Evolutionary conservation across 805 yeast species (phyloP), one percentile per base, ranked within the genome.

Genomic region (Nakazawaea holstii): DNA sequence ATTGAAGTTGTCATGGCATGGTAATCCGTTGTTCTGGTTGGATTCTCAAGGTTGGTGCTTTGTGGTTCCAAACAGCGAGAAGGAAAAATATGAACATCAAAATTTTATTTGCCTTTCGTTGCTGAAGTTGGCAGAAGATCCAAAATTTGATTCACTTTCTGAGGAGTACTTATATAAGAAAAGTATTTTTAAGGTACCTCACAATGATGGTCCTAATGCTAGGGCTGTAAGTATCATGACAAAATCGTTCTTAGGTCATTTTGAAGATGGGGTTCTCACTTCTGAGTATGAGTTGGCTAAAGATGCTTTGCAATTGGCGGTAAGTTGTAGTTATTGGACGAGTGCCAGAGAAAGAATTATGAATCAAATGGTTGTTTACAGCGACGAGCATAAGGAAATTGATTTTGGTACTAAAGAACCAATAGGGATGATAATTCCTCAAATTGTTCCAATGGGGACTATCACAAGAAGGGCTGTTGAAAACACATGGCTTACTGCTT

Each of bases 401-500:
- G 26, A 60, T 59, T 51, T 54, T 41, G 60, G 54, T 6, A 31
- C 46, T 1, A 45, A 48, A 8, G 53, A 53, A 3, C 20, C 40
- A 1, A 56, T 80, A 52, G 96, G 95, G 0, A 70, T 91, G 43
- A 94, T 95, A 29, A 58, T 94, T 13, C 99, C 99, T 1, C 79
- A 80, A 43, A 73, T 92, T 38, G 74, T 88, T 7, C 78, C 96
- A 2, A 94, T 94, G 97, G 99, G 99, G 1, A 95, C 99, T 0
- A 82, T 94, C 7, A 94, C 99, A 0, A 73, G 99, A 55, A 73
- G 99, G 54, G 97, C 98, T 2, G 97, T 94, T 2, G 99, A 94
- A 60, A 89, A 88, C 52, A 89, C 97, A 0, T 94, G 99, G 99
- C 68, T 94, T 32, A 94, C 99, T 0, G 99, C 99, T 0, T 87